Percentiles rank a stretch among this genome's conserved stretches.
Conservation (phyloP, 371 early-diverging fungal species). For the Rhizopus arrhizus region DNA sequence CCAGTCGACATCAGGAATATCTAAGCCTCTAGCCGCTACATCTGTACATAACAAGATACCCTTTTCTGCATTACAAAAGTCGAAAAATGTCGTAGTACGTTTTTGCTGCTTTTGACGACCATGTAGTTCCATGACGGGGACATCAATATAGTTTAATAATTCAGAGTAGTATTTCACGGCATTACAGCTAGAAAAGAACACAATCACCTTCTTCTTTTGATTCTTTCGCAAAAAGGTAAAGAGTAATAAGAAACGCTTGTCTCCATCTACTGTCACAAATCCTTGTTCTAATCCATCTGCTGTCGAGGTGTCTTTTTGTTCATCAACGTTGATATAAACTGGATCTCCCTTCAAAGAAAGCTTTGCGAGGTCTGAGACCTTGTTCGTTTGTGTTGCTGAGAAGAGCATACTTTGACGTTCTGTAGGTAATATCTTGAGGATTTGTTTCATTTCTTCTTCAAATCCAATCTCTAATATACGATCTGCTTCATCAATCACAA, state of each 20-base stretch:
- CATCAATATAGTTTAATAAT: constrained; percentile 94
- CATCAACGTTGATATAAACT: constrained; percentile 95
- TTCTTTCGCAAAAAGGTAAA: constrained; percentile 95
- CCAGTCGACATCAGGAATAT: constrained; percentile 97
- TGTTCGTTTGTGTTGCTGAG: constrained; percentile 98
- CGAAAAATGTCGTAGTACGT: constrained; percentile 93
- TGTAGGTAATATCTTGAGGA: constrained; percentile 84
- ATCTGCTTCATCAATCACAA: constrained; percentile 99
- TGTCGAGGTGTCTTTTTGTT: constrained; percentile 86
- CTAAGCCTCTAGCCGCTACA: constrained; percentile 98
- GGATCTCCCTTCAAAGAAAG: constrained; percentile 92
- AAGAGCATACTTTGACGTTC: constrained; percentile 97
- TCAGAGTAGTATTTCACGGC: constrained; percentile 95
- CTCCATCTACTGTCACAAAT: constrained; percentile 90
- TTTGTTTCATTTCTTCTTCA: constrained; percentile 98
- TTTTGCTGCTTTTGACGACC: constrained; percentile 92
- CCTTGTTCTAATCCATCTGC: constrained; percentile 95
- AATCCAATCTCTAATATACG: constrained; percentile 97
- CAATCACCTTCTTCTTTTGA: constrained; percentile 93
- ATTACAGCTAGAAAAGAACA: constrained; percentile 95
- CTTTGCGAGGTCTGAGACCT: constrained; percentile 93
- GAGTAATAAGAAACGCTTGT: constrained; percentile 89
- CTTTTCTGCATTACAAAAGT: constrained; percentile 88
- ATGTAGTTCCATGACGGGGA: constrained; percentile 93
- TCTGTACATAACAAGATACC: constrained; percentile 97